A percentile compares a stretch with the other conserved stretches of the same genome.
phyloP scores from a whole-genome alignment of 164 flowering plant species.

The Santalum album region DNA sequence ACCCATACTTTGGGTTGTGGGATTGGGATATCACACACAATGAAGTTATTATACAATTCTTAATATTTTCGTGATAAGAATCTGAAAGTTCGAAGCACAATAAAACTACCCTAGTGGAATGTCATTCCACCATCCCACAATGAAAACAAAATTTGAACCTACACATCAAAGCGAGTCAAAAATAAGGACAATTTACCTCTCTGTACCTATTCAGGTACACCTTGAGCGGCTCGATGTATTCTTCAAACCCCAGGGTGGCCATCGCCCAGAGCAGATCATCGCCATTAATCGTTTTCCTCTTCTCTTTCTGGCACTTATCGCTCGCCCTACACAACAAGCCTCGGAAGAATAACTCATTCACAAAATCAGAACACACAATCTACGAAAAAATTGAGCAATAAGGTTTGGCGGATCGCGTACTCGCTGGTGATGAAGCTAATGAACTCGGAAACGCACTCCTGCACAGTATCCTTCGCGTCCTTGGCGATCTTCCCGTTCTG shows the following conservation, averaged over 20 bases:
- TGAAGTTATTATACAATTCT: no score
- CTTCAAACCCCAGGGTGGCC: conserved; percentile 72
- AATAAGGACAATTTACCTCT: conserved; percentile 33
- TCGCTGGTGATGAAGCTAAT: conserved; percentile 38
- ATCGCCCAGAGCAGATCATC: conserved; percentile 79
- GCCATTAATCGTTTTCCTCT: conserved; percentile 73
- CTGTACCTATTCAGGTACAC: conserved; percentile 48
- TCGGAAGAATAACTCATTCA: background rate
- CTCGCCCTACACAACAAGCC: conserved; percentile 56
- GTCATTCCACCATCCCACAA: no score
- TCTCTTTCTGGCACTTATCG: conserved; percentile 73
- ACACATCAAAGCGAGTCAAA: no score
- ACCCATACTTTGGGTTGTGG: no score
- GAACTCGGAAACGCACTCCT: conserved; percentile 21
- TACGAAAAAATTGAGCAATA: background rate
- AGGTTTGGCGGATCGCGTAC: no score
- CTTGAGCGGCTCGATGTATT: conserved; percentile 62
- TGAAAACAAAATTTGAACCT: no score
- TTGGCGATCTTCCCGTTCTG: conserved; percentile 39
- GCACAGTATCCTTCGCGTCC: conserved; percentile 40
- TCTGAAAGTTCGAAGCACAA: no score
- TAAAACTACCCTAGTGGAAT: no score
- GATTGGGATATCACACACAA: no score
- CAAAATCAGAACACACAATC: background rate
- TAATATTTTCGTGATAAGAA: no score